These are phyloP conservation scores for Colletotrichum sidae DNA, from an alignment of 2,329 filamentous ascomycete species.

Conservation along the genomic window DNA sequence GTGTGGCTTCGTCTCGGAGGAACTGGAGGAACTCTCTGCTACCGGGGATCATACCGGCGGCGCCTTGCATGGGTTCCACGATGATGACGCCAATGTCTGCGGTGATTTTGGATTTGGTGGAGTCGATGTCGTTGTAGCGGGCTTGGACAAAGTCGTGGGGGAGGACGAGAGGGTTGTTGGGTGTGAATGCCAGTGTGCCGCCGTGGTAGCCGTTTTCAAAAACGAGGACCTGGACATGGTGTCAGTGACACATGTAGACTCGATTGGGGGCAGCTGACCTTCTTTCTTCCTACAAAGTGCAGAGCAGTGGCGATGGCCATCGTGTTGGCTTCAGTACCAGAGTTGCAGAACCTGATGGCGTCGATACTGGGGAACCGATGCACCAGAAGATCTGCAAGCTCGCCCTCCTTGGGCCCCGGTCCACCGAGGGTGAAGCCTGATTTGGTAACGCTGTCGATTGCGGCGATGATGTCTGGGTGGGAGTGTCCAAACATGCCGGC, in stretches of 20 bases:
- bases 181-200: slow-evolving; percentile 50
- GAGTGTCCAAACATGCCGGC: slow-evolving; percentile 76
- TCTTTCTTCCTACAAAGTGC: slow-evolving; percentile 55
- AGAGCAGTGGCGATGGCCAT: slow-evolving; percentile 68
- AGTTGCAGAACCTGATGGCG: slow-evolving; percentile 71
- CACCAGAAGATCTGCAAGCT: slow-evolving; percentile 64
- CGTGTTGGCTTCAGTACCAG: slow-evolving; percentile 74
- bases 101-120: slow-evolving; percentile 54
- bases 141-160: slow-evolving; percentile 68
- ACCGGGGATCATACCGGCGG: slow-evolving; percentile 68
- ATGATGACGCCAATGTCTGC: slow-evolving; percentile 71
- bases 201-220: slow-evolving; percentile 67
- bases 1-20: slow-evolving; percentile 31
- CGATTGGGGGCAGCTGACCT: slow-evolving; percentile 44
- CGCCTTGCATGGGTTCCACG: slow-evolving; percentile 75
- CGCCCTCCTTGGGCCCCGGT: slow-evolving; percentile 62
- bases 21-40: slow-evolving; percentile 55
- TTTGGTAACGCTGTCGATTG: slow-evolving; percentile 58
- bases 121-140: slow-evolving; percentile 69
- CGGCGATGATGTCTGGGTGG: slow-evolving; percentile 62
- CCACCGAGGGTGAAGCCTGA: slow-evolving; percentile 67
- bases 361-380: slow-evolving; percentile 64
- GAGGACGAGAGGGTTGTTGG: slow-evolving; percentile 56
- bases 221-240: slow-evolving; percentile 48
- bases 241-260: not conserved